Percentiles rank a stretch among this genome's conserved stretches.
phyloP scores from a whole-genome alignment of 2,329 filamentous ascomycete species.

The Colletotrichum aenigma region DNA sequence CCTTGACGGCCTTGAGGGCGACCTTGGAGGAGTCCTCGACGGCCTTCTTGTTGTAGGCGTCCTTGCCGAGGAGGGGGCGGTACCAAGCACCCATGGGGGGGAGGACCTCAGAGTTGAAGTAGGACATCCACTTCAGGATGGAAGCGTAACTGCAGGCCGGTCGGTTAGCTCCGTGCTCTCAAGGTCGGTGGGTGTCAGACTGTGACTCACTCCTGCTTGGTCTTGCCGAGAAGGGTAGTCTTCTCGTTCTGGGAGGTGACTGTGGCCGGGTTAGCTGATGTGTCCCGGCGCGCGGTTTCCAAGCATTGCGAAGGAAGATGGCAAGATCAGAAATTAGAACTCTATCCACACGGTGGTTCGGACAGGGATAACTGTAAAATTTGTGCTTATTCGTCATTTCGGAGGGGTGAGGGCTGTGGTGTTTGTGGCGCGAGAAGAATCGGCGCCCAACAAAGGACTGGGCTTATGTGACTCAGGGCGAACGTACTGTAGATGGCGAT shows the following conservation, averaged over 20 bases:
- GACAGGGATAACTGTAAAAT: conserved; percentile 98
- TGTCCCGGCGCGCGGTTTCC: not conserved
- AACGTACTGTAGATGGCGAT: conserved; percentile 97
- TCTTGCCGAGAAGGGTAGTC: conserved; percentile 98
- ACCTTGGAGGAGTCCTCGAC: conserved; percentile 80
- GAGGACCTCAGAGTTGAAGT: conserved; percentile 88
- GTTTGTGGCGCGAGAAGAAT: not conserved
- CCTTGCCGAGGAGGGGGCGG: conserved; percentile 80
- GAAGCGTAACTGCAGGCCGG: conserved; percentile 73
- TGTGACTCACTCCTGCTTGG: conserved; percentile 90
- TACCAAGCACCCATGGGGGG: conserved; percentile 78
- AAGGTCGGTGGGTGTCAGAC: not conserved
- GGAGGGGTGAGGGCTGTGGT: conserved; percentile 21
- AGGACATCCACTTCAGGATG: conserved; percentile 98
- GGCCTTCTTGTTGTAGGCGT: conserved; percentile 96
- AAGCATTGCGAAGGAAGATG: conserved; percentile 25
- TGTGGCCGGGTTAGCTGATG: conserved; percentile 47
- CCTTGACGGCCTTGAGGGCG: conserved; percentile 68
- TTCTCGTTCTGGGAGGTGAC: conserved; percentile 99
- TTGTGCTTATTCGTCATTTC: conserved; percentile 75
- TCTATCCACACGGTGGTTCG: conserved; percentile 82
- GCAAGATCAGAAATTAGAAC: conserved; percentile 79
- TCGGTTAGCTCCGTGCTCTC: conserved; percentile 25
- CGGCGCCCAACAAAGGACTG: conserved; percentile 17
- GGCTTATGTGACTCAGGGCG: conserved; percentile 8